Evolutionary conservation across 768 basidiomycete species (phyloP).

Genomic region (Boletus eberwhitei): DNA sequence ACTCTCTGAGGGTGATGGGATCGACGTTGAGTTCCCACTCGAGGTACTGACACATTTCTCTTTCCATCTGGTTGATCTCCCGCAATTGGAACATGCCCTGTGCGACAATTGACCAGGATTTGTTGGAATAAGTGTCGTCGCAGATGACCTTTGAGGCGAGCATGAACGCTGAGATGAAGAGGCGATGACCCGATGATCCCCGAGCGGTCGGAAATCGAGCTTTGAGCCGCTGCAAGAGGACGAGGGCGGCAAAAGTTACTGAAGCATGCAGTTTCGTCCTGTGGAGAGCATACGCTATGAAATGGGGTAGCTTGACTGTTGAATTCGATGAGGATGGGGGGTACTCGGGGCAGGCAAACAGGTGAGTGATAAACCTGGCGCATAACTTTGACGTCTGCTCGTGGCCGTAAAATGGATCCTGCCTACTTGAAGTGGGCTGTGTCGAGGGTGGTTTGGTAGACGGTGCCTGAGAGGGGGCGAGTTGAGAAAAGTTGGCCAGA

Average conservation of each 20-base stretch:
- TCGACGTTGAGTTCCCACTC: constrained; percentile 90
- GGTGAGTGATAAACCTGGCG: constrained; percentile 76
- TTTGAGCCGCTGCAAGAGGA: constrained; percentile 65
- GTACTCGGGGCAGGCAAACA: constrained; percentile 83
- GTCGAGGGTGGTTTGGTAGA: constrained; percentile 30
- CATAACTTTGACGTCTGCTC: constrained; percentile 67
- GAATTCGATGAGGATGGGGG: constrained; percentile 47
- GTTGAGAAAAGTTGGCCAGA: background rate
- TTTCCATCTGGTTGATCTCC: constrained; percentile 81
- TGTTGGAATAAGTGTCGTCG: constrained; percentile 93
- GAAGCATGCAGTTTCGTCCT: constrained; percentile 59
- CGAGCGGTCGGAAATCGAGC: constrained; percentile 72
- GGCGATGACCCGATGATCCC: constrained; percentile 67
- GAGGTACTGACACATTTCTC: constrained; percentile 81
- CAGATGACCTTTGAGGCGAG: constrained; percentile 79
- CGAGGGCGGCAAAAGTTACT: constrained; percentile 39
- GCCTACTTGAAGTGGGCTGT: constrained; percentile 23
- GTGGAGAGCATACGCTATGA: constrained; percentile 67
- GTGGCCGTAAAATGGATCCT: constrained; percentile 52
- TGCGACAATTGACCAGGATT: constrained; percentile 88
- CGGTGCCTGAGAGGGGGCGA: constrained; percentile 15
- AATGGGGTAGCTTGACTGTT: constrained; percentile 43
- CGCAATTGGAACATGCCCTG: constrained; percentile 78
- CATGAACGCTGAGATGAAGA: constrained; percentile 76
- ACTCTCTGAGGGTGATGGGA: constrained; percentile 53